Conservation (phyloP, 2,329 filamentous ascomycete genomes). For the Aspergillus sp. region DNA sequence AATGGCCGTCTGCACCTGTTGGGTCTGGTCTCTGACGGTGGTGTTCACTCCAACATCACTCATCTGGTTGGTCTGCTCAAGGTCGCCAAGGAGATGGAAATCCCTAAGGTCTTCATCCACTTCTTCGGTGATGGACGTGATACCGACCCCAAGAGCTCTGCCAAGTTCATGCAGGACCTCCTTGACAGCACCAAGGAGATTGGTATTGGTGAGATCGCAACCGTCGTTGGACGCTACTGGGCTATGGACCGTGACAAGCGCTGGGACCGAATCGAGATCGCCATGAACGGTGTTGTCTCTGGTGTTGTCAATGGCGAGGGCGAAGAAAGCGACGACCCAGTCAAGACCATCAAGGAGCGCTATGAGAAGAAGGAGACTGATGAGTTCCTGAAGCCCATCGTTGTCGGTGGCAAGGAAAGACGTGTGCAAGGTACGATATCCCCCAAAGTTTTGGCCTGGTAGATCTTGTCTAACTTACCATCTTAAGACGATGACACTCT, state of each 20-base stretch:
- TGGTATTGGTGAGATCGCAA: constrained; percentile 81
- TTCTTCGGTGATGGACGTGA: constrained; percentile 98
- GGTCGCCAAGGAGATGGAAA: constrained; percentile 80
- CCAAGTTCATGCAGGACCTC: constrained; percentile 81
- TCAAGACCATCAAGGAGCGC: constrained; percentile 79
- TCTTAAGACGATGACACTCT: constrained; percentile 76
- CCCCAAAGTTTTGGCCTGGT: neutral
- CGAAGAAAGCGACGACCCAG: constrained; percentile 76
- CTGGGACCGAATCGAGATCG: constrained; percentile 91
- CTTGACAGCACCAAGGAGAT: constrained; percentile 77
- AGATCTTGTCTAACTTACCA: constrained; percentile 12
- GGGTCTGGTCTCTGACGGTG: constrained; percentile 89
- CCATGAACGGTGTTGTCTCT: constrained; percentile 76
- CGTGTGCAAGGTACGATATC: constrained; percentile 67
- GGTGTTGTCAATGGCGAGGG: constrained; percentile 82
- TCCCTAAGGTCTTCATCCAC: constrained; percentile 94
- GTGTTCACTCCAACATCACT: constrained; percentile 93
- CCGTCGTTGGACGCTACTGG: constrained; percentile 92
- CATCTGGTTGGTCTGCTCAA: constrained; percentile 84
- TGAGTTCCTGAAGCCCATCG: constrained; percentile 97
- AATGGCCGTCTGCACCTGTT: constrained; percentile 90
- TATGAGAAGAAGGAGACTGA: constrained; percentile 88
- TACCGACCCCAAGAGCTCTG: constrained; percentile 92
- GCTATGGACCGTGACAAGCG: constrained; percentile 99
- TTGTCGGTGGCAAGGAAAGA: constrained; percentile 78